A percentile compares a stretch with the other conserved stretches of the same genome.
phyloP scores from a whole-genome alignment of 2,329 filamentous ascomycete genomes.

The Ophiostoma novo-ulmi region DNA sequence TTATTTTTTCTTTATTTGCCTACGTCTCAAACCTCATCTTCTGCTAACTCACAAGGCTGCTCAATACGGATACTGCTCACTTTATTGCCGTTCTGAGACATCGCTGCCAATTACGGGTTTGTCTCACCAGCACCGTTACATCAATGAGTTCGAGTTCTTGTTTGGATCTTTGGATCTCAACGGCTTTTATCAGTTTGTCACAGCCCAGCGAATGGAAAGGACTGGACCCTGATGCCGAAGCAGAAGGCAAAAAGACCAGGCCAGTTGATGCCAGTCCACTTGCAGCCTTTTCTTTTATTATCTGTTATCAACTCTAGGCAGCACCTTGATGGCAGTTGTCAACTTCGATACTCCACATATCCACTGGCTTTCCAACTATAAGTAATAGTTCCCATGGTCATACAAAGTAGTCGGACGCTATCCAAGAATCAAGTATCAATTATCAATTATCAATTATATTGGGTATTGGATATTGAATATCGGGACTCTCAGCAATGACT shows the following conservation, averaged over 20 bases:
- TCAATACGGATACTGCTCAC: no score
- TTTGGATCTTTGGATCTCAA: background rate
- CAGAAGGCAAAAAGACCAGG: background rate
- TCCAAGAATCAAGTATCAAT: background rate
- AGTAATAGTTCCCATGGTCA: background rate
- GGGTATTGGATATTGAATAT: no score
- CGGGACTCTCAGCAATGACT: background rate
- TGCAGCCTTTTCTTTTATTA: background rate
- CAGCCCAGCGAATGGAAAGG: background rate
- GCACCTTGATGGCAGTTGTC: background rate
- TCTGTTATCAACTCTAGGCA: background rate
- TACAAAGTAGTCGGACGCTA: background rate
- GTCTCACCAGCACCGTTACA: background rate
- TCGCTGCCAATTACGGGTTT: background rate
- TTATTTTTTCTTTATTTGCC: no score
- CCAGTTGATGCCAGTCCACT: background rate
- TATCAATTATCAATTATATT: no score
- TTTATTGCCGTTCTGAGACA: background rate
- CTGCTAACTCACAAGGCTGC: no score
- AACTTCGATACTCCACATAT: background rate
- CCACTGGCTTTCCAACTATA: constrained; percentile 2
- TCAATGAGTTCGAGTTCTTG: no score
- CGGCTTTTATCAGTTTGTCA: background rate
- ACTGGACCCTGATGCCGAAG: background rate
- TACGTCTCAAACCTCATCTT: no score